Conservation (phyloP, 2,329 filamentous ascomycete species). For the Cytospora paraplurivora region DNA sequence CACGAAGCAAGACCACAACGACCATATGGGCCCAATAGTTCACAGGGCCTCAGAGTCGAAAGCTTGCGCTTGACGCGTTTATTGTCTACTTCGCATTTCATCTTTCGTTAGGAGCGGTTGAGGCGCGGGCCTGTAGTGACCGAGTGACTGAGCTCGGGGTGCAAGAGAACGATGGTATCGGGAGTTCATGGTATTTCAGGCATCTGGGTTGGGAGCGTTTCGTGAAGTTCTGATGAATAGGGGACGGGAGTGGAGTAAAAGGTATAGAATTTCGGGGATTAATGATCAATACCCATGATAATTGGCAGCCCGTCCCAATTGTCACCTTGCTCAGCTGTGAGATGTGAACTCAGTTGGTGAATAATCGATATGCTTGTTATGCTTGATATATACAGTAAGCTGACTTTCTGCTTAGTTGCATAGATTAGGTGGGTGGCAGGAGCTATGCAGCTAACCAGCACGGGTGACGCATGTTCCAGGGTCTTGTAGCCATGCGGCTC, state of each 20-base stretch:
- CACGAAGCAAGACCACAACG: no score
- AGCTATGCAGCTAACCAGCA: not conserved
- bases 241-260: not conserved
- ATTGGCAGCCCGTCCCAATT: not conserved
- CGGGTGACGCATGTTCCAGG: not conserved
- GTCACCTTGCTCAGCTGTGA: not conserved
- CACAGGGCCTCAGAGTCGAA: no score
- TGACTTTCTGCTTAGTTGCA: conserved; percentile 3
- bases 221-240: not conserved
- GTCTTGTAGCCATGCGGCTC: conserved; percentile 1
- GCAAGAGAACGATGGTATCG: not conserved
- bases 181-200: not conserved
- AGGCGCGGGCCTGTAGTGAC: not conserved
- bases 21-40: no score
- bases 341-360: not conserved
- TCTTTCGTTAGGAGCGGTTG: not conserved
- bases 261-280: not conserved
- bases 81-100: not conserved
- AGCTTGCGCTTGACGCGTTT: not conserved
- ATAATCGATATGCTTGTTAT: not conserved
- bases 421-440: not conserved
- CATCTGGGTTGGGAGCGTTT: not conserved
- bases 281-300: not conserved
- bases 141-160: not conserved
- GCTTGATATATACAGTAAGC: conserved; percentile 1